Base-by-base conservation (phyloP, 257 asterid genomes). In the Solanum boliviense region DNA sequence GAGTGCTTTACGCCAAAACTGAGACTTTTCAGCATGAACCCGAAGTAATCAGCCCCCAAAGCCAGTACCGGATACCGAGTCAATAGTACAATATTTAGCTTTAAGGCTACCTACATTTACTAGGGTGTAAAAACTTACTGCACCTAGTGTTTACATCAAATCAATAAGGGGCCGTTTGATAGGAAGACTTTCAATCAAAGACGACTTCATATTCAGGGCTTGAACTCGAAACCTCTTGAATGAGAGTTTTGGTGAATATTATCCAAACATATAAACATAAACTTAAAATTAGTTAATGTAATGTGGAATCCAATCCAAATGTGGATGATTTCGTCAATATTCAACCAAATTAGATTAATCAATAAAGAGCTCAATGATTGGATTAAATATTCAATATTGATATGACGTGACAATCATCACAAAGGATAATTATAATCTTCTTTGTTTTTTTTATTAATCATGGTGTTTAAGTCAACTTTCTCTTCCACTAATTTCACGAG, bases 401-500 rank as follows among this genome's bases (percentile, higher is more conserved):
- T 16, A 71, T 34, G 46, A 73, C 27, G 16, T 73, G 38, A 70
- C 38, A 70, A 70, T 29, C 76, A 70, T 70, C 76, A 70, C 76
- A 29, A 70, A 15, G 38, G 76, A 70, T 70, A 70, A 15, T 29
- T 70, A 70, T 13, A 6, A 52, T 52, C n/a, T 18, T 52, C n/a
- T 18, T 52, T 52, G n/a, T 52, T 6, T 52, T 52, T 52, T 52
- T 52, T 6, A 52, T 52, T 52, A 52, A 6, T 52, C n/a, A 52
- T 52, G 62, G 0, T 52, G 21, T 52, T 52, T 1, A 52, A 52
- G n/a, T 18, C 0, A 18, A 52, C 4, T 52, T 52, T 52, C 4
- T 18, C 0, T 52, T 52, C 2, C 0, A 62, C 0, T n/a, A 62
- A 62, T 62, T 62, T 0, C 0, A n/a, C 6, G 7, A 23, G 16